Conservation (phyloP, 2,329 filamentous ascomycete genomes). For the Sordariomycetes sp. region DNA sequence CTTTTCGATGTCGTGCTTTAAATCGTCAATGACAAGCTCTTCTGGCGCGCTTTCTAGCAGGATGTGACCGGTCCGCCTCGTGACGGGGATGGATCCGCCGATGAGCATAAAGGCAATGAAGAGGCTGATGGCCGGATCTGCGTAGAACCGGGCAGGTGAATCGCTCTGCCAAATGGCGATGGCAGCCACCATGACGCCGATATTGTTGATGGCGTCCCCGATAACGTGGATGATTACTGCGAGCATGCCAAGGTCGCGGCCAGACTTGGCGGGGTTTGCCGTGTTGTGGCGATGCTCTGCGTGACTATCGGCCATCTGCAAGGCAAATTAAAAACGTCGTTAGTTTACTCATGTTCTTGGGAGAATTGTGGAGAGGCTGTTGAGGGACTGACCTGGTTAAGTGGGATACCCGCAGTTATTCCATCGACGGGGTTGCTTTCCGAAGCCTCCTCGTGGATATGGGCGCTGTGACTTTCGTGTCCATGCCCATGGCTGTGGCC, state of each 20-base stretch:
- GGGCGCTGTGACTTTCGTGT: too few relatives aligned
- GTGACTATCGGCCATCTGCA: too few relatives aligned
- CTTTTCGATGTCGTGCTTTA: conserved; percentile 51
- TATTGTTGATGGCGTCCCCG: conserved; percentile 64
- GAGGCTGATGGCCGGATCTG: conserved; percentile 58
- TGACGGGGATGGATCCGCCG: conserved; percentile 51
- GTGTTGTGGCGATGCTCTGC: too few relatives aligned
- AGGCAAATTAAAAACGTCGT: too few relatives aligned
- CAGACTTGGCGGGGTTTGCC: conserved; percentile 14
- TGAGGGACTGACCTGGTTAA: too few relatives aligned
- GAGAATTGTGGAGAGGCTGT: too few relatives aligned
- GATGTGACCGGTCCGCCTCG: conserved; percentile 47
- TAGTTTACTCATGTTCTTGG: too few relatives aligned
- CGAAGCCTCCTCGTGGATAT: too few relatives aligned
- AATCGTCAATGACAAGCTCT: conserved; percentile 47
- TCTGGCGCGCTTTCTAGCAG: conserved; percentile 55
- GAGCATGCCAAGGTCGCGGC: conserved; percentile 57
- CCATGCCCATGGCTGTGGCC: too few relatives aligned
- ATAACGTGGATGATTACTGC: conserved; percentile 61
- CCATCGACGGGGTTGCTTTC: too few relatives aligned
- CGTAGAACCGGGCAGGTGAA: conserved; percentile 52
- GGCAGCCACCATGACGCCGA: conserved; percentile 62
- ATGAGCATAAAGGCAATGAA: conserved; percentile 63
- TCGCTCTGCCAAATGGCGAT: conserved; percentile 56
- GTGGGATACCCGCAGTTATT: too few relatives aligned